Evolutionary conservation across 2,329 filamentous ascomycete genomes (phyloP).

Genomic region (Colletotrichum neosansevieriae): DNA sequence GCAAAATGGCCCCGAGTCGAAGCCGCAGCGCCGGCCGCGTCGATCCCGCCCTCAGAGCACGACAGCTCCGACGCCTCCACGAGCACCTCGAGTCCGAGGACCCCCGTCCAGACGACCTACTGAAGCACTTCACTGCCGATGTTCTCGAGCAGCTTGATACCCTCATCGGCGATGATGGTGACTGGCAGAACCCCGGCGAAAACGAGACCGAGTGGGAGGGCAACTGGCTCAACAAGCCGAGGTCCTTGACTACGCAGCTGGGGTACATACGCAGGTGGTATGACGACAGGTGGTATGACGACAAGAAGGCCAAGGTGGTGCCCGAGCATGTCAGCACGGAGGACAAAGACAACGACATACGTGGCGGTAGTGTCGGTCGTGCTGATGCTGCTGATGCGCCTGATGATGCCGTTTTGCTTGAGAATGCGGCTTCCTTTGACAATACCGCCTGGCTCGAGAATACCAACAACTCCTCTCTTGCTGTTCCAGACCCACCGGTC

Average conservation of each 20-base stretch:
- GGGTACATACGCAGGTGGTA: not conserved
- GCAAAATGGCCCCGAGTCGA: too few relatives aligned
- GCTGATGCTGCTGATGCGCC: too few relatives aligned
- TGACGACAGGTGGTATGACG: not conserved
- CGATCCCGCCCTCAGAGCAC: not conserved
- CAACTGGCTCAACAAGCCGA: not conserved
- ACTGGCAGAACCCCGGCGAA: not conserved
- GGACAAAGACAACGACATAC: too few relatives aligned
- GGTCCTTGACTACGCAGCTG: not conserved
- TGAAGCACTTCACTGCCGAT: not conserved
- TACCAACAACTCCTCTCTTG: too few relatives aligned
- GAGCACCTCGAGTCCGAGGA: not conserved
- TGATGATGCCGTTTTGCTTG: too few relatives aligned
- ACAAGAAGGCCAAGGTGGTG: not conserved
- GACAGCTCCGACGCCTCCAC: not conserved
- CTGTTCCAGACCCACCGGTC: too few relatives aligned
- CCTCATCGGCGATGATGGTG: not conserved
- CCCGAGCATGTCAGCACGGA: not conserved
- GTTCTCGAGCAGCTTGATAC: not conserved
- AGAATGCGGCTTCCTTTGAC: too few relatives aligned
- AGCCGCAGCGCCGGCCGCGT: not conserved
- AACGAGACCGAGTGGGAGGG: too few relatives aligned
- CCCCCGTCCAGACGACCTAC: not conserved
- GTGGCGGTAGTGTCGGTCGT: too few relatives aligned
- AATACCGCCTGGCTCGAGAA: too few relatives aligned